A percentile compares a stretch with the other conserved stretches of the same genome.
Conservation (phyloP, 2,329 filamentous ascomycete species). For the Exophiala alcalophila region DNA sequence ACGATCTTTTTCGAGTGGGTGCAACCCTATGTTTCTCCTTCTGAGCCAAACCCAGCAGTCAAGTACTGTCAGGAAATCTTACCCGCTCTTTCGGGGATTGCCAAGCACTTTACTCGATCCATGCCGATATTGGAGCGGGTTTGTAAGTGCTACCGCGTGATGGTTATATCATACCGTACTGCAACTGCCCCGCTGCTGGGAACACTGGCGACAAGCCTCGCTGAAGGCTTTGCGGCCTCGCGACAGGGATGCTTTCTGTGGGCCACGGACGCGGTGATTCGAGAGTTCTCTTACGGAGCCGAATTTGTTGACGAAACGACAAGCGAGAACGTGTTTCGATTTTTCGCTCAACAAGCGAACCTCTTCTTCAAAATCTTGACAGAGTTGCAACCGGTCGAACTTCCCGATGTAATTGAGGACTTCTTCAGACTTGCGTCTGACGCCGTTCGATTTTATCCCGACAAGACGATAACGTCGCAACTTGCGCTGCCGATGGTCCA, state of each 20-base stretch:
- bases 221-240: conserved; percentile 77
- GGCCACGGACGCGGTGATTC: conserved; percentile 91
- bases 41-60: conserved; percentile 81
- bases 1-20: conserved; percentile 82
- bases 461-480: conserved; percentile 73
- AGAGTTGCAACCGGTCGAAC: conserved; percentile 71
- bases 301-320: conserved; percentile 80
- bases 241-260: conserved; percentile 97
- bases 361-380: conserved; percentile 87
- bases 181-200: conserved; percentile 82
- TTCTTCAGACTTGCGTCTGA: conserved; percentile 94
- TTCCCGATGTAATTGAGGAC: conserved; percentile 87
- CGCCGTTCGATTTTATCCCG: conserved; percentile 87
- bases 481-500: conserved; percentile 81
- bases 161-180: conserved; percentile 92
- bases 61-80: conserved; percentile 96
- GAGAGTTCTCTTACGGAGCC: conserved; percentile 89
- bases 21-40: conserved; percentile 69
- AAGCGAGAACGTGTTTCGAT: conserved; percentile 82
- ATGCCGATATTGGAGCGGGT: conserved; percentile 88
- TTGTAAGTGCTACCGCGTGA: conserved; percentile 92
- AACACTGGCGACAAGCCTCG: conserved; percentile 82
- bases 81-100: conserved; percentile 77
- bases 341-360: conserved; percentile 90
- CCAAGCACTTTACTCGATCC: conserved; percentile 82